phyloP scores from a whole-genome alignment of 805 yeast species.

The Lachancea quebecensis region DNA sequence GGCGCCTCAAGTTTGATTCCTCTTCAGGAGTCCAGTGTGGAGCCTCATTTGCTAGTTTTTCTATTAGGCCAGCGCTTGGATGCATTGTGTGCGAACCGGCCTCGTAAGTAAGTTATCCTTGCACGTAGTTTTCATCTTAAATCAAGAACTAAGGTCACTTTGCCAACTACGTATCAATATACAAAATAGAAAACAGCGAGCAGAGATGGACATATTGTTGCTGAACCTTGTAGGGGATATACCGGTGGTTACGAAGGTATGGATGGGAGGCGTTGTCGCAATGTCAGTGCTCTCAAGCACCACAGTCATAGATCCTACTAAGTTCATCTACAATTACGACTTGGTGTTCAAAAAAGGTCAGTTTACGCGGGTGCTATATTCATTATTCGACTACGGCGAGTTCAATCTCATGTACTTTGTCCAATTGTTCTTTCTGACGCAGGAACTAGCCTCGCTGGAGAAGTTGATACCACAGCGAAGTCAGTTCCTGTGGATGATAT shows the following conservation, averaged over 20 bases:
- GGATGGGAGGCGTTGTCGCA: conserved; percentile 33
- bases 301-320: conserved; percentile 29
- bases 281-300: conserved; percentile 31
- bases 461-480: conserved; percentile 20
- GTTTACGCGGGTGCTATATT: conserved; percentile 33
- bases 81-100: too few species aligned
- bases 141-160: not conserved
- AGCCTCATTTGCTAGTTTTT: not conserved
- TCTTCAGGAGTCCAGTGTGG: conserved; percentile 5
- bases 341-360: conserved; percentile 35
- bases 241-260: conserved; percentile 38
- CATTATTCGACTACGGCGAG: conserved; percentile 35
- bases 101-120: too few species aligned
- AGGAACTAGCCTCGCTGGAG: conserved; percentile 23
- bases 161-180: not conserved
- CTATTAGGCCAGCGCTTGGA: not conserved
- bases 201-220: conserved; percentile 25
- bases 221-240: conserved; percentile 24
- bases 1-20: conserved; percentile 23
- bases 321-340: conserved; percentile 33
- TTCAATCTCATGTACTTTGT: conserved; percentile 22
- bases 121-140: too few species aligned
- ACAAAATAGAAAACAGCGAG: not conserved
- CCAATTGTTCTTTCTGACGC: conserved; percentile 18
- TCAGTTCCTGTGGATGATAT: conserved; percentile 24